Percentiles rank a stretch among this genome's conserved stretches.
These are phyloP conservation scores for Paxillus ammoniavirescens DNA, from an alignment of 768 basidiomycete genomes.

Conservation along the genomic window DNA sequence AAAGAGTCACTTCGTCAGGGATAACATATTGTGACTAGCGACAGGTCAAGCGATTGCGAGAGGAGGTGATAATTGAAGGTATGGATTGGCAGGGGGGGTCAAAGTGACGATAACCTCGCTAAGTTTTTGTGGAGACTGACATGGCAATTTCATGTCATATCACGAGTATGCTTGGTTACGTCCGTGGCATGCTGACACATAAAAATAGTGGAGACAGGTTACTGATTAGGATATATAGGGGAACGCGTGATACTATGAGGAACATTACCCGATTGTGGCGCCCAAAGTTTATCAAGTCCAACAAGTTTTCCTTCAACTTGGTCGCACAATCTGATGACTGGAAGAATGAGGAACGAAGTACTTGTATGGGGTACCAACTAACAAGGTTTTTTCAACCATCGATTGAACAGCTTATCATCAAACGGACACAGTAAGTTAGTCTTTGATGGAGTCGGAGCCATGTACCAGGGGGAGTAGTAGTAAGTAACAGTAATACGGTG, in stretches of 20 bases:
- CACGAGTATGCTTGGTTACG: not conserved
- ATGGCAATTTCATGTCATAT: not conserved
- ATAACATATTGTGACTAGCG: too few relatives aligned
- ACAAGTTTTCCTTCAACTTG: not conserved
- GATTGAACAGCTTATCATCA: too few relatives aligned
- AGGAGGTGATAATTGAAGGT: too few relatives aligned
- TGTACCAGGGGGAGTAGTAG: too few relatives aligned
- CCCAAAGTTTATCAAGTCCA: not conserved
- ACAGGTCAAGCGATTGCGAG: not conserved
- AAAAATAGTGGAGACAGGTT: not conserved
- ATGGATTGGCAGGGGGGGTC: not conserved
- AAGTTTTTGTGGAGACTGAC: not conserved
- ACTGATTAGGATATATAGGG: not conserved
- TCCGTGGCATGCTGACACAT: not conserved
- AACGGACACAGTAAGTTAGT: too few relatives aligned
- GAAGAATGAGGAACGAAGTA: too few relatives aligned
- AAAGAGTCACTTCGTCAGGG: too few relatives aligned
- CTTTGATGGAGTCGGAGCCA: too few relatives aligned
- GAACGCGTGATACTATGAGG: not conserved
- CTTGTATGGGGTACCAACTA: too few relatives aligned
- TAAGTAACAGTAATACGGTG: too few relatives aligned
- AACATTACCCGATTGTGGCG: slow-evolving; percentile 1
- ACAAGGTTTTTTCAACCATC: too few relatives aligned
- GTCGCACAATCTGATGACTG: too few relatives aligned
- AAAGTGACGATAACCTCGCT: not conserved